These are phyloP conservation scores for Solanum hybrid DNA, from an alignment of 305 asterid genomes.

Conservation along the genomic window DNA sequence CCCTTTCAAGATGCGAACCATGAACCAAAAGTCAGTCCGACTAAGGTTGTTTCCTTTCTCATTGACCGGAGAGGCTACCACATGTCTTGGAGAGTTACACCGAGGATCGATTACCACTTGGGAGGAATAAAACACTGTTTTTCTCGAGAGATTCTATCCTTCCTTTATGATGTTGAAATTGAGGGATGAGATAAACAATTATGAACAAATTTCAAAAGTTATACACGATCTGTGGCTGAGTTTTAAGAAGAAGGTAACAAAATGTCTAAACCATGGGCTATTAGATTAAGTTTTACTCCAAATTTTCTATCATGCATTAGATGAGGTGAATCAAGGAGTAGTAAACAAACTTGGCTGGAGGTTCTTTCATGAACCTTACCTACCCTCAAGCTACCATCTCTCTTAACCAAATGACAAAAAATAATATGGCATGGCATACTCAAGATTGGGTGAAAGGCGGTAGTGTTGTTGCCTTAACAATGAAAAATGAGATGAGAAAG, in stretches of 20 bases:
- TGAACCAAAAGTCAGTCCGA: background rate
- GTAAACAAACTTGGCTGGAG: background rate
- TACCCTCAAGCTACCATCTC: background rate
- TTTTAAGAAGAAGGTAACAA: background rate
- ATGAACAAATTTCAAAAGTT: background rate
- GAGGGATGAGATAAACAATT: background rate
- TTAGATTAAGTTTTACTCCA: background rate
- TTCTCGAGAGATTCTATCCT: background rate
- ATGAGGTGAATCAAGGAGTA: background rate
- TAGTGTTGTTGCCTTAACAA: background rate
- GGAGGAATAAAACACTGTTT: background rate
- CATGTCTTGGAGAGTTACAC: background rate
- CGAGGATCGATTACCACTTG: background rate
- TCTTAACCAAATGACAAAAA: background rate
- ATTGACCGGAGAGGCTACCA: background rate
- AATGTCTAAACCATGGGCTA: background rate
- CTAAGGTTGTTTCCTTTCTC: background rate
- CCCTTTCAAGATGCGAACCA: background rate
- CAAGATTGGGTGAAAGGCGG: background rate
- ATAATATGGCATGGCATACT: background rate
- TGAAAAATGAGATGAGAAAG: background rate
- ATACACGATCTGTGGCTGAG: background rate
- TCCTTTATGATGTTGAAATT: background rate
- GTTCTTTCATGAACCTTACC: background rate
- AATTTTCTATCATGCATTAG: background rate